Base-by-base conservation (phyloP, 2,329 filamentous ascomycete genomes). In the Cladosporium sp. region DNA sequence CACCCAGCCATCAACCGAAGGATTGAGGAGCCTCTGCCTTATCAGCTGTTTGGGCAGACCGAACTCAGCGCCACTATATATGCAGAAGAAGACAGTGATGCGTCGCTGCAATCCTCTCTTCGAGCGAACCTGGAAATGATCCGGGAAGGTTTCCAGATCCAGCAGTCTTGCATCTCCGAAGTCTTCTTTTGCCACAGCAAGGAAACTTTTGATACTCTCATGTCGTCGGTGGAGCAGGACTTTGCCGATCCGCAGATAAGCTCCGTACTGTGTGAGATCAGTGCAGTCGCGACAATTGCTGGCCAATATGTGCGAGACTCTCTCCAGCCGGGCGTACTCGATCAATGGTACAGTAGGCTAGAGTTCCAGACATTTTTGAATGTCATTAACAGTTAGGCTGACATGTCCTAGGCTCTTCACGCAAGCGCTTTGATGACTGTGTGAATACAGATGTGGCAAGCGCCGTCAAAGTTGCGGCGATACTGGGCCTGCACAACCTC, bases 151-250 rank as follows among this genome's bases (percentile, higher is more conserved):
- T 57, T 64, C n/a, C 4, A 24, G 0, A 49, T 47, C 8, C 51
- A 64, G n/a, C 61, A 38, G 15, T 32, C 36, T n/a, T 57, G 51
- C 28, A 57, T 64, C 24, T 64, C 61, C 14, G 61, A 64, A 15
- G 47, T 64, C 18, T 64, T 64, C 38, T 34, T 24, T 18, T 64
- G 61, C 15, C 28, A 64, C 21, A 38, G 44, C 12, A 34, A 21
- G 15, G 36, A 49, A 26, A 52, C n/a, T 0, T 64, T 64, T 26
- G 61, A 49, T 10, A n/a, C 1, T 18, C 61, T 64, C 36, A 14
- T 57, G 34, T 21, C 38, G 4, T 30, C 12, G 0, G 7, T 64
- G 12, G 14, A 57, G 18, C 14, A 24, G 6, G 32, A 15, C 1
- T 26, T 10, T 14, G 32, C 6, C 4, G 18, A 28, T 30, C 26